Conservation (phyloP, 768 basidiomycete genomes). For the Podaxis sp. region DNA sequence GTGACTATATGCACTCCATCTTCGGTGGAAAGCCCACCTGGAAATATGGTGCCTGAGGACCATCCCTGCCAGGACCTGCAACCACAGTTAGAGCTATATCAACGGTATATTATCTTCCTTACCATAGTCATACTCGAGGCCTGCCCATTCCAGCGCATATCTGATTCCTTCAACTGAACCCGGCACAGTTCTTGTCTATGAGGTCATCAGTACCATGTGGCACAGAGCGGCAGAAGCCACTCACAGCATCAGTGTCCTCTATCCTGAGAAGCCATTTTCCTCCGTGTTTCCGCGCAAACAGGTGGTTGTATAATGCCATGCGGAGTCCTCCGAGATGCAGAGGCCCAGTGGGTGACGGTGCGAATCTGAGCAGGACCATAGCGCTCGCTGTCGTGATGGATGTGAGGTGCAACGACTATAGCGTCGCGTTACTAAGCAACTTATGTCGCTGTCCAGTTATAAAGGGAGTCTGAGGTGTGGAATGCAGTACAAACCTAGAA, state of each 20-base stretch:
- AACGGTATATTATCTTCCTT: constrained; percentile 17
- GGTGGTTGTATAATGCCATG: constrained; percentile 90
- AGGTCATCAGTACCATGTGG: not conserved
- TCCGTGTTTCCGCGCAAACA: constrained; percentile 75
- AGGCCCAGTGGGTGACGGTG: constrained; percentile 94
- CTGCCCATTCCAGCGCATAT: constrained; percentile 83
- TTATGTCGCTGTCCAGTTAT: not conserved
- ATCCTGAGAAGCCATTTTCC: constrained; percentile 92
- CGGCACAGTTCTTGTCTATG: constrained; percentile 75
- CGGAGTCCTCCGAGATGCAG: constrained; percentile 93
- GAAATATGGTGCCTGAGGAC: constrained; percentile 81
- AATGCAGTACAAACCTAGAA: not conserved
- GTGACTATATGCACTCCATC: not conserved
- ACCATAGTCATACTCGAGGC: constrained; percentile 91
- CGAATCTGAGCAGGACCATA: constrained; percentile 79
- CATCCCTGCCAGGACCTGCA: constrained; percentile 74
- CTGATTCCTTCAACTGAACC: constrained; percentile 83
- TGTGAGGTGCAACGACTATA: not conserved
- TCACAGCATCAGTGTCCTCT: constrained; percentile 92
- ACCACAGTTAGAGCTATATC: not conserved
- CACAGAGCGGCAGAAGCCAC: constrained; percentile 20
- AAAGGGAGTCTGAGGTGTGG: not conserved
- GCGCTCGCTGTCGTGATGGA: constrained; percentile 2
- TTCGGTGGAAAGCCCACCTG: constrained; percentile 51
- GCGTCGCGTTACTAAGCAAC: not conserved